phyloP scores from a whole-genome alignment of 768 basidiomycete species.

The Dendrothele bispora region DNA sequence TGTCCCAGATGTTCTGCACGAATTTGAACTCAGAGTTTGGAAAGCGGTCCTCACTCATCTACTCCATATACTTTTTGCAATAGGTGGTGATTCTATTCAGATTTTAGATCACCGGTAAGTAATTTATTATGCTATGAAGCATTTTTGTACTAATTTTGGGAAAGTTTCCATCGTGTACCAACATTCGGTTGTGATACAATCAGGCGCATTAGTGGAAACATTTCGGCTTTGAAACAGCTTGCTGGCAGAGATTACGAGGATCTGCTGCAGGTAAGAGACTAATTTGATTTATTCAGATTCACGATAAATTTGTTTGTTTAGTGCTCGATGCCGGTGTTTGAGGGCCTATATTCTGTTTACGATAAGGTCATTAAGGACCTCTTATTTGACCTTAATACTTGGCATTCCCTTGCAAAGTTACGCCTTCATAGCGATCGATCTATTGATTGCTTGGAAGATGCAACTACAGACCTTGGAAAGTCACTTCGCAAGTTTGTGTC shows the following conservation, averaged over 20 bases:
- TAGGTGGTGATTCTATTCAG: constrained; percentile 8
- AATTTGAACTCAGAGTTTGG: constrained; percentile 37
- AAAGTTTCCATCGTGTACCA: constrained; percentile 18
- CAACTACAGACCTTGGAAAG: not conserved
- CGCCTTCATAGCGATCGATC: constrained; percentile 13
- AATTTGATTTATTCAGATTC: not conserved
- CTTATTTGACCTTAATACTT: constrained; percentile 13
- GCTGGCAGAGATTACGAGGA: constrained; percentile 35
- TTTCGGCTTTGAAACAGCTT: constrained; percentile 27
- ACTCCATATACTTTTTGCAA: constrained; percentile 24
- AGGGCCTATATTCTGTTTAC: constrained; percentile 26
- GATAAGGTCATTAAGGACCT: constrained; percentile 6
- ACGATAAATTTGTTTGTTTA: too few species aligned
- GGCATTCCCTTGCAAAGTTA: constrained; percentile 18
- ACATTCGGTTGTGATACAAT: constrained; percentile 24
- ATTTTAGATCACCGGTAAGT: constrained; percentile 14
- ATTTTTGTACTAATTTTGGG: not conserved
- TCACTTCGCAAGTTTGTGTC: constrained; percentile 2
- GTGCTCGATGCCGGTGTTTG: constrained; percentile 30
- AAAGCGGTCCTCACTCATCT: constrained; percentile 32
- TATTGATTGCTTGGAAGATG: constrained; percentile 9
- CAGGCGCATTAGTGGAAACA: constrained; percentile 24
- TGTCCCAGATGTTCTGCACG: constrained; percentile 32
- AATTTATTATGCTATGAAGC: not conserved
- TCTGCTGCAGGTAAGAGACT: constrained; percentile 17